Evolutionary conservation across 768 basidiomycete genomes (phyloP), one percentile per base, ranked within the genome.

Genomic region (Pulveroboletus ravenelii): DNA sequence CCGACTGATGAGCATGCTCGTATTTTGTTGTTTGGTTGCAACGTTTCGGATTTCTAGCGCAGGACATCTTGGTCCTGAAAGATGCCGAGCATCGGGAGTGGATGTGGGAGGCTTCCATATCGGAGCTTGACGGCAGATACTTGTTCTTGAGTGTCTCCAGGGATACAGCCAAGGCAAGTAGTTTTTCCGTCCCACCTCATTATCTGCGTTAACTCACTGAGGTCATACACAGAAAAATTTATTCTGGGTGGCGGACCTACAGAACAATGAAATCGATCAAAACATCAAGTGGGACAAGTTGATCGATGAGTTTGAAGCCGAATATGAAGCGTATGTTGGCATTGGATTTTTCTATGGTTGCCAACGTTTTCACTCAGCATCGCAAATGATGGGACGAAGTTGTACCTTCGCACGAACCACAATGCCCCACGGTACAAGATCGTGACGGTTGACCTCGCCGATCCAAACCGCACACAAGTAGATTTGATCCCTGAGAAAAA

Each of bases 281-380:
- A 74, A 85, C 51, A 78, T 91, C 61, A 74, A 78, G 55, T 92
- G 89, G 88, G 73, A 75, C 54, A 88, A 87, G 66, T 53, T 92
- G 31, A 67, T 87, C 40, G 68, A 87, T 58, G 73, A 80, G n/a
- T 91, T 81, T 65, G 80, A 82, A 6, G 78, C 84, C 1, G 76
- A 79, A 62, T 89, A 84, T 58, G 68, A 72, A 10, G 68, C 82
- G 87, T 89, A 70, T 51, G 84, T 65, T 3, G 10, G 12, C 40
- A 17, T 40, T 41, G 12, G 13, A 49, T 30, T 25, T 51, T 25
- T 27, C 10, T 34, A 47, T 39, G 10, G 15, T 47, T 14, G 18
- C 48, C 42, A 20, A 51, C 52, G 13, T 13, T 48, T 38, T 58
- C 18, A 39, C 18, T 18, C 52, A 89, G 87, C 43, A 70, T 89